Base-by-base conservation (phyloP, 257 asterid genomes). In the Galeopsis tetrahit region DNA sequence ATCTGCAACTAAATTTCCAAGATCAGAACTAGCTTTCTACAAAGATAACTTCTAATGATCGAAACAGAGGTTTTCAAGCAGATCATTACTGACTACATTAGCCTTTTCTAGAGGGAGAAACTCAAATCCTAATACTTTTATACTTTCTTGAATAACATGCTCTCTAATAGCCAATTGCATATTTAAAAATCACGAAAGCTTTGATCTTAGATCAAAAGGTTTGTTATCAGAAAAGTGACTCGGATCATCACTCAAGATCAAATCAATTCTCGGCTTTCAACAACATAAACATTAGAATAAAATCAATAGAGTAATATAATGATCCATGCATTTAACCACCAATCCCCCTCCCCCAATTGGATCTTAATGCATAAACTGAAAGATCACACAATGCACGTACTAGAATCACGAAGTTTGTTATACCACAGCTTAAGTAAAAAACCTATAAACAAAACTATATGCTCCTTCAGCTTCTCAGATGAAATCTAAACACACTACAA, bases 341-440 rank as follows among this genome's bases (percentile, higher is more conserved):
- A 5, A 5, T 21, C 38, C 28, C 66, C 46, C 57, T n/a, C 10
- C 62, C 48, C 42, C 33, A 34, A 62, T 13, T 62, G 59, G 84
- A 82, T 79, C 80, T 55, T 66, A 69, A 58, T 66, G 59, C 14
- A 66, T n/a, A 31, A 36, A 56, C 9, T 49, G 14, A 69, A 68
- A 63, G 15, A 72, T 36, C 8, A 8, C 70, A 66, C 63, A 79
- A 62, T 61, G 77, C 73, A 43, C 56, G 61, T 33, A 71, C 60
- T 31, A 68, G 14, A 13, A 34, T 63, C 48, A 39, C 71, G 62
- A 69, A 32, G 69, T 68, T 33, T 17, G 48, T 43, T 40, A 66
- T 31, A 52, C 73, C 59, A 64, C 75, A 74, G 55, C 62, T 40
- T 3, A 63, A 62, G 32, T 33, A 60, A 48, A 52, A 60, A 48